Base-by-base conservation (phyloP, 345 rosid genomes). In the Pistacia vera region DNA sequence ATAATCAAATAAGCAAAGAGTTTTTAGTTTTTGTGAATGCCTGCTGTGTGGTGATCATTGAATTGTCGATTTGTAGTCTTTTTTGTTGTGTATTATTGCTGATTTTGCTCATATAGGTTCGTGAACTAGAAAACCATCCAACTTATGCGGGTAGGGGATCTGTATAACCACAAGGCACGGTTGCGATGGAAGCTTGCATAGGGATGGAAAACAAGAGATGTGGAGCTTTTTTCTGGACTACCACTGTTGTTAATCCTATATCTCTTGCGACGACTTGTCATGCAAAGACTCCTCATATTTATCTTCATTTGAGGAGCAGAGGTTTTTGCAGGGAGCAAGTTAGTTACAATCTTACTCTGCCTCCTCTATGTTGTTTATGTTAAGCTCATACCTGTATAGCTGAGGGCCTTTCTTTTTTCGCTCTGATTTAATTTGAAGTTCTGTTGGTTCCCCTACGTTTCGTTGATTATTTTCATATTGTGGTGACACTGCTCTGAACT, bases 181-280 rank as follows among this genome's bases (percentile, higher is more conserved):
- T 95, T 58, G 99, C 93, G 85, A 95, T 95, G 99, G 99, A 95
- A 83, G 98, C 99, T 84, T 85, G 90, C 54, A 93, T 95, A 41
- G 92, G 99, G 98, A 95, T 65, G 99, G 99, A 6, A 93, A 87
- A 46, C 85, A 93, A 83, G 82, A 83, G 79, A 36, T 93, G 99
- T 65, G 99, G 99, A 76, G 98, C 97, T 12, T 98, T 95, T 79
- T 88, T n/a, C 93, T 33, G 99, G 99, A 46, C 86, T 95, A 88
- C 90, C 36, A 93, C 98, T 57, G 93, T 95, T 22, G 92, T 93
- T 72, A 95, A 95, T 66, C 83, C 99, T 14, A 78, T 93, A 63
- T 90, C 98, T 65, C 75, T 93, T 52, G 96, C 98, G n/a, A 38
- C 84, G 99, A n/a, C 82, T 92, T 2, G 92, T 95, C 84, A 93